Percentiles rank a stretch among this genome's conserved stretches.
phyloP scores from a whole-genome alignment of 192 early-diverging fungal genomes.

The Backusella liffmaniae region DNA sequence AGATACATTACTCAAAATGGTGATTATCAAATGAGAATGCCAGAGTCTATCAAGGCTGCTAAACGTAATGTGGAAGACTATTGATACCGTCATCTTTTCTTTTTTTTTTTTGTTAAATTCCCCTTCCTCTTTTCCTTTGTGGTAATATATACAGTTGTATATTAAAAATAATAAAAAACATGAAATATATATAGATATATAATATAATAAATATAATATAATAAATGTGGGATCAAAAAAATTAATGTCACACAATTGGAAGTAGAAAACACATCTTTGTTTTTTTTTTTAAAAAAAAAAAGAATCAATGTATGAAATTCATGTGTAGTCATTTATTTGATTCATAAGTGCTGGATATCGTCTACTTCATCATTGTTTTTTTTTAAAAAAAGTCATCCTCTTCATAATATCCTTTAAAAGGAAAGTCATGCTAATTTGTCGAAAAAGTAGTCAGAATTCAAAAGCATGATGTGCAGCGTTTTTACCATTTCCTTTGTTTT shows the following conservation, averaged over 20 bases:
- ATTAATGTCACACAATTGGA: neutral
- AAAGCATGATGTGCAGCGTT: neutral
- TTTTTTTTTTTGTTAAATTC: neutral
- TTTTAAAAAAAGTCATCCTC: no score
- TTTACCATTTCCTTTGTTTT: neutral
- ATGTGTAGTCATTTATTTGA: neutral
- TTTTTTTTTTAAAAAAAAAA: no score
- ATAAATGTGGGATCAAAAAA: neutral
- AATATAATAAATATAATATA: neutral
- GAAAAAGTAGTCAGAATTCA: neutral
- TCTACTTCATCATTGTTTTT: no score
- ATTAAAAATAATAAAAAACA: neutral
- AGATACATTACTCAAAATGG: constrained; percentile 89
- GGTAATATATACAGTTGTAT: neutral
- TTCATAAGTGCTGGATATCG: no score
- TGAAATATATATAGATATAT: neutral
- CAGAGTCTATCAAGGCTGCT: constrained; percentile 75
- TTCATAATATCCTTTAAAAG: neutral
- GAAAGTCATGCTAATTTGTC: neutral
- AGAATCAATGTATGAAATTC: no score
- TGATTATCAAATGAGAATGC: constrained; percentile 95
- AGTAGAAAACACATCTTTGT: no score
- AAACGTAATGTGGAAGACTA: constrained; percentile 39
- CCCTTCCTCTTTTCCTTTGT: neutral
- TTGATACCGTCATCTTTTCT: constrained; percentile 3